Conservation (phyloP, 257 asterid genomes). For the Fraxinus americana region DNA sequence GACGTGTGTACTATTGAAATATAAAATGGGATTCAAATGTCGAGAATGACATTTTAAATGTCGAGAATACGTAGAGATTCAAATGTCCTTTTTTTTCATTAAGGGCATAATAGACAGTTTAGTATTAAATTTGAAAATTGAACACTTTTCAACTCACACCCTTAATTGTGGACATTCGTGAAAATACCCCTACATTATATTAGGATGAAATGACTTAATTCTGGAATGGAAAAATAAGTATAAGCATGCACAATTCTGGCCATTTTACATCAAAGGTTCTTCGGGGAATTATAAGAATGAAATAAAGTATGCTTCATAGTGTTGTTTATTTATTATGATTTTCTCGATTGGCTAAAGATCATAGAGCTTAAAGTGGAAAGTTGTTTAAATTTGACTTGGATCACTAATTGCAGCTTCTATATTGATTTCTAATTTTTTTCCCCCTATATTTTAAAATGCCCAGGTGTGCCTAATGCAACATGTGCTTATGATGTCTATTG, state of each 20-base stretch:
- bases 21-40: too few species aligned
- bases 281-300: not conserved
- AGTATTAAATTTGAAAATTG: too few species aligned
- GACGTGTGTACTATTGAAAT: too few species aligned
- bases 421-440: not conserved
- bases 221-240: not conserved
- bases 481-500: conserved; percentile 31
- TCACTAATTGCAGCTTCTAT: not conserved
- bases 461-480: conserved; percentile 19
- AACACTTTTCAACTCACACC: too few species aligned
- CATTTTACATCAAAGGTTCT: not conserved
- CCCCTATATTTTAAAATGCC: not conserved
- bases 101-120: too few species aligned
- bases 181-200: too few species aligned
- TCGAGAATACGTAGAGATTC: too few species aligned
- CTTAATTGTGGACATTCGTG: too few species aligned
- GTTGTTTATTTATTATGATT: not conserved
- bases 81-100: too few species aligned
- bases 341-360: not conserved
- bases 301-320: not conserved
- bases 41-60: too few species aligned
- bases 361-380: not conserved
- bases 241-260: not conserved
- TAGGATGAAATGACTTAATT: not conserved
- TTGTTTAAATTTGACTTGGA: not conserved